These are phyloP conservation scores for Wallacemonas sp. DNA, from an alignment of 208 protist genomes.

Conservation along the genomic window DNA sequence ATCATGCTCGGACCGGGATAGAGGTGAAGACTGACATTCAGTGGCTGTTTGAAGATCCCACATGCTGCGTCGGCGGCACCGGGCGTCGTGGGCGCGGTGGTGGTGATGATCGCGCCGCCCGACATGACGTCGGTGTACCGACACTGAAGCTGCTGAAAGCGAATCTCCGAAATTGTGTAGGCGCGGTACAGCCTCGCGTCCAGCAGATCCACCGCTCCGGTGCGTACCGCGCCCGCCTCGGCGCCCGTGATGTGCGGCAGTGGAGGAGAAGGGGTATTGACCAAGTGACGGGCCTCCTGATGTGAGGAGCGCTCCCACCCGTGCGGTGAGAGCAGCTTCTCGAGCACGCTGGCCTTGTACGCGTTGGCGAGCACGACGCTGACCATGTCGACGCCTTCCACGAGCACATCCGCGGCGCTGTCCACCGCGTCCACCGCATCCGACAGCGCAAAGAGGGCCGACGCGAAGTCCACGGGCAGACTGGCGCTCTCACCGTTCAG, in stretches of 20 bases:
- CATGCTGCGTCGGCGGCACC: background rate
- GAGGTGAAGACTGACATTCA: constrained; percentile 10
- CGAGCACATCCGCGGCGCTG: constrained; percentile 29
- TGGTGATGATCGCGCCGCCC: background rate
- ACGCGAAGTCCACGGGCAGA: background rate
- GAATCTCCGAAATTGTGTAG: constrained; percentile 9
- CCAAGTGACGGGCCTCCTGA: constrained; percentile 33
- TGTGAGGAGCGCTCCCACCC: constrained; percentile 51
- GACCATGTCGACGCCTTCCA: constrained; percentile 39
- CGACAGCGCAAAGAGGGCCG: constrained; percentile 17
- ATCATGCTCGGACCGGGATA: constrained; percentile 1
- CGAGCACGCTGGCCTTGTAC: constrained; percentile 73
- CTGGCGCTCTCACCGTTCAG: constrained; percentile 11
- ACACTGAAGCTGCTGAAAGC: constrained; percentile 4
- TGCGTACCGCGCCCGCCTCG: too few species aligned
- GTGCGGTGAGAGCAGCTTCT: constrained; percentile 43
- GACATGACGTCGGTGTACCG: background rate
- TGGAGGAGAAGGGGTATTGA: too few species aligned
- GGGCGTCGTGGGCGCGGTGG: background rate
- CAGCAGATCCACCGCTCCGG: background rate
- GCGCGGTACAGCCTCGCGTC: constrained; percentile 5
- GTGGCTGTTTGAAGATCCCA: constrained; percentile 1
- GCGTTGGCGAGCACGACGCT: constrained; percentile 67
- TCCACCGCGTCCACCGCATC: constrained; percentile 31
- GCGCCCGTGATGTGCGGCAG: too few species aligned